A percentile compares a stretch with the other conserved stretches of the same genome.
phyloP scores from a whole-genome alignment of 1,139 yeast genomes.

The Hyphopichia wangnamkhiaoensis region DNA sequence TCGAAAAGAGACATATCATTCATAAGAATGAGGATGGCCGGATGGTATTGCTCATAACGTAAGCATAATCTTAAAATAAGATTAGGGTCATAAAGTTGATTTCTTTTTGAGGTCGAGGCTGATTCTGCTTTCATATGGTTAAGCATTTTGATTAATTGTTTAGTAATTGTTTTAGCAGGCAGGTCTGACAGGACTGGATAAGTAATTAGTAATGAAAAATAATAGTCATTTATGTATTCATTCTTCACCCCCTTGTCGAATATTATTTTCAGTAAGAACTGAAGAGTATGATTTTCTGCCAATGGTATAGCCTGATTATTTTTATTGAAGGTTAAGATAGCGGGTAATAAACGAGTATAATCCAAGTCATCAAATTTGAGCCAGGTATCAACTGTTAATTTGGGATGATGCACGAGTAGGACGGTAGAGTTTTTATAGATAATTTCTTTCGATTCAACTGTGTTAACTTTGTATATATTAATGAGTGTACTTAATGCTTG shows the following conservation, averaged over 20 bases:
- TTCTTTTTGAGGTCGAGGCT: conserved; percentile 10
- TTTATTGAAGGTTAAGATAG: conserved; percentile 67
- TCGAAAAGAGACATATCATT: conserved; percentile 66
- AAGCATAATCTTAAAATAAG: conserved; percentile 76
- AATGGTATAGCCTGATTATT: conserved; percentile 31
- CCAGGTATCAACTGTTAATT: conserved; percentile 78
- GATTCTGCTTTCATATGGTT: conserved; percentile 24
- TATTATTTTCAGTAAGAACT: conserved; percentile 63
- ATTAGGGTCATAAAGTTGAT: conserved; percentile 57
- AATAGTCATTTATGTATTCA: conserved; percentile 65
- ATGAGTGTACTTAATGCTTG: conserved; percentile 63
- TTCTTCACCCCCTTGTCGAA: conserved; percentile 50
- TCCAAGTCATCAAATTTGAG: conserved; percentile 52
- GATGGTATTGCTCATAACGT: conserved; percentile 54
- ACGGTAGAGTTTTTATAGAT: conserved; percentile 71
- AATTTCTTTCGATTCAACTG: conserved; percentile 29
- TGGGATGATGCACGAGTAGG: conserved; percentile 67
- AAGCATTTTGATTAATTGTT: conserved; percentile 30
- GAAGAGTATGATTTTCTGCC: conserved; percentile 60
- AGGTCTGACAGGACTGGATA: conserved; percentile 38
- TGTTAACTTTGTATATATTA: conserved; percentile 45
- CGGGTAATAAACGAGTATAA: conserved; percentile 68
- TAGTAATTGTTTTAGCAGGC: conserved; percentile 34
- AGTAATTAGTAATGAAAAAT: conserved; percentile 69
- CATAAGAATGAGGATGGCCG: conserved; percentile 73